These are phyloP conservation scores for Apiotrichum sp. DNA, from an alignment of 1,284 basidiomycete species.

Conservation along the genomic window DNA sequence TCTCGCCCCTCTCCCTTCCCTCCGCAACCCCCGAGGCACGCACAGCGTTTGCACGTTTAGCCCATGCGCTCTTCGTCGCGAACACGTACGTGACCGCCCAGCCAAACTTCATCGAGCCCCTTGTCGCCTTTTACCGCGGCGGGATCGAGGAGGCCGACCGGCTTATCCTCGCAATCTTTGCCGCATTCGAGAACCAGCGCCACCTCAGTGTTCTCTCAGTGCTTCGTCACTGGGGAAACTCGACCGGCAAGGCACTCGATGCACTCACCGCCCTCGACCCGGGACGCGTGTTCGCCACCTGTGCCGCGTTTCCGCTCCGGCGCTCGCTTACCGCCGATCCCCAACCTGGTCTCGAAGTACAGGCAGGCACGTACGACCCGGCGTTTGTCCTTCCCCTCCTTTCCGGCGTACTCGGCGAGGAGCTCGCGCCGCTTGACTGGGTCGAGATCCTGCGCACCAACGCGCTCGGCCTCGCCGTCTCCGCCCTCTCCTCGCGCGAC, in stretches of 20 bases:
- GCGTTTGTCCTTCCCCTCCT: slow-evolving; percentile 67
- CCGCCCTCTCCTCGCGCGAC: slow-evolving; percentile 66
- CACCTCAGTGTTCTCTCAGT: slow-evolving; percentile 60
- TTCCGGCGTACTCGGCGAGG: slow-evolving; percentile 58
- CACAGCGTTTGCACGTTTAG: slow-evolving; percentile 53
- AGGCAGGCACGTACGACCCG: slow-evolving; percentile 64
- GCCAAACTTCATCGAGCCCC: slow-evolving; percentile 67
- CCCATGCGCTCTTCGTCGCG: slow-evolving; percentile 63
- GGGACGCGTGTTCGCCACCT: slow-evolving; percentile 62
- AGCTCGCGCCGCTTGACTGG: slow-evolving; percentile 65
- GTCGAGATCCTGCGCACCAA: slow-evolving; percentile 80
- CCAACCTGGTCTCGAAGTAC: no score
- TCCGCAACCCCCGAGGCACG: slow-evolving; percentile 57
- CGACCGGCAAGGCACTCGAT: slow-evolving; percentile 54
- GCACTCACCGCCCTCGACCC: slow-evolving; percentile 67
- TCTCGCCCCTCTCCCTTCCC: slow-evolving; percentile 49
- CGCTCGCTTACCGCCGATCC: slow-evolving; percentile 18
- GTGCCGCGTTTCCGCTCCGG: slow-evolving; percentile 60
- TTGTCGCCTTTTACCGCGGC: slow-evolving; percentile 67
- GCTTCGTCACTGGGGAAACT: slow-evolving; percentile 56
- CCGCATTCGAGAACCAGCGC: slow-evolving; percentile 68
- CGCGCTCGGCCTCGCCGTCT: slow-evolving; percentile 65
- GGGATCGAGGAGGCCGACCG: slow-evolving; percentile 61
- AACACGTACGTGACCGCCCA: slow-evolving; percentile 77
- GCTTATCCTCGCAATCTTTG: slow-evolving; percentile 65